These are phyloP conservation scores for Caulochytrium protostelioides DNA, from an alignment of 371 early-diverging fungal genomes.

Conservation along the genomic window DNA sequence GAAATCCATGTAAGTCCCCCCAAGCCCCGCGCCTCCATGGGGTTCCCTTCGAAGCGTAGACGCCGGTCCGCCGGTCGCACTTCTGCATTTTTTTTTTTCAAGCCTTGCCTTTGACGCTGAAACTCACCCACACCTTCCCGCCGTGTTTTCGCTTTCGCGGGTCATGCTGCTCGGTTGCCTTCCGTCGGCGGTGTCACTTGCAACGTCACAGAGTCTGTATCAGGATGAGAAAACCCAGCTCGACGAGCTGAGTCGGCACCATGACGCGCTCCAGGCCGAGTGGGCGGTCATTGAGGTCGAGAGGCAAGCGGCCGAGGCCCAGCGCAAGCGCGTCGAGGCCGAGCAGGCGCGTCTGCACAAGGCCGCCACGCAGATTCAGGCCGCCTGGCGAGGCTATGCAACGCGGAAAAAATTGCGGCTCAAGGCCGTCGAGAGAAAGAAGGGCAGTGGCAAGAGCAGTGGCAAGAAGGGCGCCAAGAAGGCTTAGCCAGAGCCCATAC, in stretches of 20 bases:
- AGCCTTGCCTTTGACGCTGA: neutral
- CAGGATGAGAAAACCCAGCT: conserved; percentile 28
- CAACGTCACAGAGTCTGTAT: too few species aligned
- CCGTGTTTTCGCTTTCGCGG: neutral
- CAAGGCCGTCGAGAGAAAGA: conserved; percentile 11
- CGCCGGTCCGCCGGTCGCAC: neutral
- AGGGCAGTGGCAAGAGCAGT: neutral
- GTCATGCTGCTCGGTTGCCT: neutral
- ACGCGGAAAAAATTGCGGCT: conserved; percentile 11
- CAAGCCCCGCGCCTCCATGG: neutral
- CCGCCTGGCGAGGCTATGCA: conserved; percentile 15
- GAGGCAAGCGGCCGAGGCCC: conserved; percentile 13
- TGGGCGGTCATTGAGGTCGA: conserved; percentile 25
- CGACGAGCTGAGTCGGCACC: conserved; percentile 20
- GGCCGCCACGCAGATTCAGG: conserved; percentile 20
- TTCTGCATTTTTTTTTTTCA: neutral
- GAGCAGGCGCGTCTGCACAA: conserved; percentile 2
- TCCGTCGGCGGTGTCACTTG: conserved; percentile 4
- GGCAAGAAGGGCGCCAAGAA: too few species aligned
- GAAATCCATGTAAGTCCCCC: conserved; percentile 15
- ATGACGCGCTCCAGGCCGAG: conserved; percentile 19
- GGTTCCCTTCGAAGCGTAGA: neutral
- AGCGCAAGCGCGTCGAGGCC: conserved; percentile 11
- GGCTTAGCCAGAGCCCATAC: too few species aligned
- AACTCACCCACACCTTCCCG: conserved; percentile 1